Evolutionary conservation across 306 rosid genomes (phyloP), one percentile per base, ranked within the genome.

Genomic region (Lablab purpureus): DNA sequence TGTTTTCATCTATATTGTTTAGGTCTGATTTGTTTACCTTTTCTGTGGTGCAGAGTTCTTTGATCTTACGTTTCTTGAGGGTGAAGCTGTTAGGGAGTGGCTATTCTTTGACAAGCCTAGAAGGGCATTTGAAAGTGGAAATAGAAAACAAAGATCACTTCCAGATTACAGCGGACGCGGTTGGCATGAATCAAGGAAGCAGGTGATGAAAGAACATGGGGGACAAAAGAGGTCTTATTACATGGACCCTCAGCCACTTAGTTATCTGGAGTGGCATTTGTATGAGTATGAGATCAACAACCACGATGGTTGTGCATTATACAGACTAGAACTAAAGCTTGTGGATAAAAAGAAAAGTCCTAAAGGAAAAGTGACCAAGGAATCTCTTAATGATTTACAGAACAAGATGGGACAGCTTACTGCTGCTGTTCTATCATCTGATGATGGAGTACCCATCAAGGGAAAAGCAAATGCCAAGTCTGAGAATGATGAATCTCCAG

Each of bases 171-270:
- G 68, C 3, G 98, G 98, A 68, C 92, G 98, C 25, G 98, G 98
- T 73, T 94, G 98, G 98, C 98, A 94, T 59, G 98, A 94, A 77
- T 94, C 98, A 10, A 94, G 98, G 91, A 94, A 94, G 93, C 97
- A 89, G 82, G 88, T 90, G 81, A 92, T 94, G 97, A 92, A 87
- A 86, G 98, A 92, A 84, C 85, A 80, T 79, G 93, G 94, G 30
- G 98, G 98, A 56, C 89, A 88, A 58, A 94, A 94, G 89, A 90
- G 98, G 83, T 94, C 98, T 66, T 94, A 94, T 87, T 94, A 94
- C 77, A 94, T 94, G 98, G 98, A 94, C 63, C 98, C 98, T 2
- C 98, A 94, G 73, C 98, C 98, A 21, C 80, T 81, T 51, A 78
- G 85, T 86, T 85, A 88, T 79, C 85, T 76, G 45, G 98, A 94